Evolutionary conservation across 371 early-diverging fungal species (phyloP), one percentile per base, ranked within the genome.

Genomic region (Batrachochytrium dendrobatidis): DNA sequence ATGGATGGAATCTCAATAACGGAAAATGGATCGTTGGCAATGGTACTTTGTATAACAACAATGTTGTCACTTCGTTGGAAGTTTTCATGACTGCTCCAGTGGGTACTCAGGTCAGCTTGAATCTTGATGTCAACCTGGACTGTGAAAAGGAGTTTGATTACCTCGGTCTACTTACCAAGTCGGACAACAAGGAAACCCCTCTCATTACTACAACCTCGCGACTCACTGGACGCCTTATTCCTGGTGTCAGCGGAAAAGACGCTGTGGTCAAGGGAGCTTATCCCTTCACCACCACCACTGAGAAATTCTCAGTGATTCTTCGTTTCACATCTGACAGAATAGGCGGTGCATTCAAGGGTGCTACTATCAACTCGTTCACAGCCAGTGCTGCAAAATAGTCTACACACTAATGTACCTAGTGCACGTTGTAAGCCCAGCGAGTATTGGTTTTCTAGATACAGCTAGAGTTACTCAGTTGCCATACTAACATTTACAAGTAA

Each of bases 21-120:
- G 28, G 4, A n/a, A 20, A 22, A 18, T 17, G 48, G 22, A 28
- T 24, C 12, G 29, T 56, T 48, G 49, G 55, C 2, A 25, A 49
- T 25, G 65, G 65, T 45, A 45, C n/a, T 12, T 24, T 22, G 35
- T 61, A 64, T 54, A 53, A n/a, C 39, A 32, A 60, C 54, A 30
- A 58, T 30, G 31, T 53, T 15, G 35, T 55, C 61, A 31, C 79
- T 0, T 63, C 77, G 22, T 59, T 85, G 24, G 53, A 50, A 12
- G 76, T 86, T 64, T 68, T 71, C 6, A 28, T 61, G 6, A 65
- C 56, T 43, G 44, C 83, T 15, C 74, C 76, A 26, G 78, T 80
- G n/a, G 74, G 64, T 28, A 31, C 76, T 20, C 76, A 81, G 26
- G 77, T 64, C 1, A 50, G 56, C 28, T 69, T 88, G 28, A 55